Evolutionary conservation across 805 yeast genomes (phyloP).

Genomic region (Wickerhamiella musiphila): DNA sequence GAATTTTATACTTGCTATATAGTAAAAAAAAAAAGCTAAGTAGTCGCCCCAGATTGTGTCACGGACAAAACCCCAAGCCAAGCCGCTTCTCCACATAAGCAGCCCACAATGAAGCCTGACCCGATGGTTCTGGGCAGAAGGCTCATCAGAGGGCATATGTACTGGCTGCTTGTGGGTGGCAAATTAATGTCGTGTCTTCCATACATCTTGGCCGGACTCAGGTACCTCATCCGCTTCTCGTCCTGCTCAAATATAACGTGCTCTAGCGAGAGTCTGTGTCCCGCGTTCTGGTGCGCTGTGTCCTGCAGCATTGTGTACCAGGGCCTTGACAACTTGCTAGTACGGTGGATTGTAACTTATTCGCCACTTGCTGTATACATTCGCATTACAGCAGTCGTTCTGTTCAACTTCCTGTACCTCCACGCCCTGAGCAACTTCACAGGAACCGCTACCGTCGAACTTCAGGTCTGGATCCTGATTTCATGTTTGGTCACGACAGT

Average conservation of each 20-base stretch:
- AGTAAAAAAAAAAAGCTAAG: too few species aligned
- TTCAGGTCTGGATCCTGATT: slow-evolving; percentile 87
- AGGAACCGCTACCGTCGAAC: slow-evolving; percentile 49
- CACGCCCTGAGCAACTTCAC: slow-evolving; percentile 48
- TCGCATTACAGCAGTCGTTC: slow-evolving; percentile 67
- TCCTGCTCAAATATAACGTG: slow-evolving; percentile 5
- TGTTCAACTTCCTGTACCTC: slow-evolving; percentile 53
- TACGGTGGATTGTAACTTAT: slow-evolving; percentile 81
- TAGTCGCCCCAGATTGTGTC: too few species aligned
- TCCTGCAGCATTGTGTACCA: slow-evolving; percentile 71
- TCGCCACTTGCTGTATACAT: slow-evolving; percentile 77
- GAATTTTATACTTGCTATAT: too few species aligned
- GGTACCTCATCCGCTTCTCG: slow-evolving; percentile 16
- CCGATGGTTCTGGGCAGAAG: slow-evolving; percentile 9
- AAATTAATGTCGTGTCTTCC: slow-evolving; percentile 55
- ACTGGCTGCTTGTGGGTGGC: slow-evolving; percentile 9
- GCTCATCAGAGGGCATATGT: slow-evolving; percentile 10
- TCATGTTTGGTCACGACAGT: slow-evolving; percentile 66
- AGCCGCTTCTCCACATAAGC: too few species aligned
- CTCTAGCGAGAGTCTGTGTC: slow-evolving; percentile 12
- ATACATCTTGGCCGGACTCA: slow-evolving; percentile 33
- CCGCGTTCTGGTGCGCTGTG: slow-evolving; percentile 69
- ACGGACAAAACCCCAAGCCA: too few species aligned
- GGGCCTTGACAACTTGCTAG: slow-evolving; percentile 75
- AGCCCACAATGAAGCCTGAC: too few species aligned